Conservation (phyloP, 2,329 filamentous ascomycete species). For the Botryotinia globosa region DNA sequence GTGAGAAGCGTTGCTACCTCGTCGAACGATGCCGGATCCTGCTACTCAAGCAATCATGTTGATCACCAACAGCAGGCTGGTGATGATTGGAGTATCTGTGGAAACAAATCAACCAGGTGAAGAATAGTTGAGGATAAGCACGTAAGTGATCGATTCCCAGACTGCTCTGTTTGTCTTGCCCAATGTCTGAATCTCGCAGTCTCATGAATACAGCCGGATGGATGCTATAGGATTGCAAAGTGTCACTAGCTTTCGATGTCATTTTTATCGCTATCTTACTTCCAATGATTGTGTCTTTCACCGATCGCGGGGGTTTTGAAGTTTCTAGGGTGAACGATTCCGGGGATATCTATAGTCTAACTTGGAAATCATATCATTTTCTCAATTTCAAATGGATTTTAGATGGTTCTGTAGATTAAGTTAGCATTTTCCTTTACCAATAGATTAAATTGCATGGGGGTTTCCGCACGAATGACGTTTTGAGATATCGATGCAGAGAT, state of each 20-base stretch:
- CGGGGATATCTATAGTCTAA: background rate
- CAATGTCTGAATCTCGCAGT: background rate
- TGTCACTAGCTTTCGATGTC: background rate
- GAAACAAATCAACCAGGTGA: background rate
- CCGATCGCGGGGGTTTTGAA: background rate
- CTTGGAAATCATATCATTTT: fast-evolving
- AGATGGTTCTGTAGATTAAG: background rate
- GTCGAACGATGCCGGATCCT: background rate
- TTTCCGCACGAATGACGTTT: background rate
- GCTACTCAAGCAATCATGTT: background rate
- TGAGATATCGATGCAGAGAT: background rate
- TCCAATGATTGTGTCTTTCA: background rate
- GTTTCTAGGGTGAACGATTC: background rate
- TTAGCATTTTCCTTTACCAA: background rate
- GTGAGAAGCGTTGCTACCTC: background rate
- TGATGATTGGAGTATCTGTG: slow-evolving; percentile 11
- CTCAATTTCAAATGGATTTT: background rate
- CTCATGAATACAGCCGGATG: background rate
- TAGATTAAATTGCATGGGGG: background rate
- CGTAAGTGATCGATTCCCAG: background rate
- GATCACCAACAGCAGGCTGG: background rate
- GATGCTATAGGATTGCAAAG: background rate
- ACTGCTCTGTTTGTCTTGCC: background rate
- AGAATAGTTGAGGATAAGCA: background rate
- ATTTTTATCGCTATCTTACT: background rate